phyloP scores from a whole-genome alignment of 169 alveolate genomes.

The Plasmodium fragile region DNA sequence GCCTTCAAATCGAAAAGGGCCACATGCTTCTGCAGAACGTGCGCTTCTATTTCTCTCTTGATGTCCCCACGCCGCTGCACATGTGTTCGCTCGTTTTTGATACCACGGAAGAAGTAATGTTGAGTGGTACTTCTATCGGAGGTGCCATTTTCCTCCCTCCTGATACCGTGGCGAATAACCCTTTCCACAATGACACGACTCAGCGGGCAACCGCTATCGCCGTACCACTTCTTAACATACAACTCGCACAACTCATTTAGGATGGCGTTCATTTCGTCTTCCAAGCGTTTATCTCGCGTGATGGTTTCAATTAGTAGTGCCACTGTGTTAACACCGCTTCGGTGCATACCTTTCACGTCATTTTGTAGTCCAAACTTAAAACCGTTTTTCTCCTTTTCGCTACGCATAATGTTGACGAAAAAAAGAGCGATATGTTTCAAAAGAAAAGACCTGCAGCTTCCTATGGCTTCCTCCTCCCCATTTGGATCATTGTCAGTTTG shows the following conservation, averaged over 20 bases:
- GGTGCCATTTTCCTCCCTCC: neutral
- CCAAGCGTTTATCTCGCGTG: neutral
- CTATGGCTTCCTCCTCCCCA: neutral
- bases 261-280: neutral
- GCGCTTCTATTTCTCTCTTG: slow-evolving; percentile 15
- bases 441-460: neutral
- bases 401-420: neutral
- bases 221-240: neutral
- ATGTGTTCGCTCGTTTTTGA: slow-evolving; percentile 24
- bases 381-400: neutral
- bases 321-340: neutral
- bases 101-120: neutral
- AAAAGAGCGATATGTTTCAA: slow-evolving; percentile 2
- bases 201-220: neutral
- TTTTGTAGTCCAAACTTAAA: neutral
- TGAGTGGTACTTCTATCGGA: neutral
- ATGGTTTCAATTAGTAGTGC: slow-evolving; percentile 15
- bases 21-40: slow-evolving; percentile 8
- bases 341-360: neutral
- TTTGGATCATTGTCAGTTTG: neutral
- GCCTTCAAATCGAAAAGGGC: slow-evolving; percentile 4
- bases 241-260: slow-evolving; percentile 31
- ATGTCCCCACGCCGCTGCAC: slow-evolving; percentile 11
- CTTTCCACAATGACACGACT: slow-evolving; percentile 23
- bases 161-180: neutral